Percentiles rank a stretch among this genome's conserved stretches.
Evolutionary conservation across 768 basidiomycete genomes (phyloP).

Genomic region (Boletus subparvulus): DNA sequence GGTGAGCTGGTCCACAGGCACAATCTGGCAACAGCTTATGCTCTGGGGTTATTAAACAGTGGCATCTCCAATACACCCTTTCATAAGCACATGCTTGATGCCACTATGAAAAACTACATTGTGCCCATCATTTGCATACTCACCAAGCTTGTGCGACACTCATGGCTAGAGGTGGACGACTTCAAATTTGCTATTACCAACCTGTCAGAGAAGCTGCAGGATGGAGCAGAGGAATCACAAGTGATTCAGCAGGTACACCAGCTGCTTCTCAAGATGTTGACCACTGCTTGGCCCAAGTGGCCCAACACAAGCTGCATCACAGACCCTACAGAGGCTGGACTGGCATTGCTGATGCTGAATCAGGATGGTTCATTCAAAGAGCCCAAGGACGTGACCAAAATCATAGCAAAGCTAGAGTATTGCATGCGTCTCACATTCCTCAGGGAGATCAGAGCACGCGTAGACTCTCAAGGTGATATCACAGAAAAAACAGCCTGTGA

Average conservation of each 20-base stretch:
- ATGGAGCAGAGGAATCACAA: neutral
- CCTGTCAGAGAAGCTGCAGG: no score
- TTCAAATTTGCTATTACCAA: no score
- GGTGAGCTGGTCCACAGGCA: neutral
- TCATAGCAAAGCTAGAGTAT: constrained; percentile 9
- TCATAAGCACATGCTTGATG: constrained; percentile 14
- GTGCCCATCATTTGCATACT: neutral
- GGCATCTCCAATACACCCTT: constrained; percentile 27
- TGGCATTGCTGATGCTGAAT: neutral
- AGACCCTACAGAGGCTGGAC: neutral
- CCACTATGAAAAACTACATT: constrained; percentile 17
- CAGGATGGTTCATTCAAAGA: constrained; percentile 19
- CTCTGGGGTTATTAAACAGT: neutral
- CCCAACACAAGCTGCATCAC: neutral
- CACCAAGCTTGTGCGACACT: neutral
- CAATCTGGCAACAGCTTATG: no score
- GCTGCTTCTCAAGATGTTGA: constrained; percentile 11
- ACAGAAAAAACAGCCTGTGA: neutral
- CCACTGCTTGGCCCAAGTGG: neutral
- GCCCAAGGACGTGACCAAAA: neutral
- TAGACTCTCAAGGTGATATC: neutral
- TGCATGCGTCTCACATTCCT: constrained; percentile 11
- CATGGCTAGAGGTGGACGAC: no score
- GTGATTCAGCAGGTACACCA: neutral
- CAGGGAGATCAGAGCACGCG: neutral